Percentiles rank a stretch among this genome's conserved stretches.
phyloP scores from a whole-genome alignment of 2,329 filamentous ascomycete genomes.

The Elsinoe fawcettii region DNA sequence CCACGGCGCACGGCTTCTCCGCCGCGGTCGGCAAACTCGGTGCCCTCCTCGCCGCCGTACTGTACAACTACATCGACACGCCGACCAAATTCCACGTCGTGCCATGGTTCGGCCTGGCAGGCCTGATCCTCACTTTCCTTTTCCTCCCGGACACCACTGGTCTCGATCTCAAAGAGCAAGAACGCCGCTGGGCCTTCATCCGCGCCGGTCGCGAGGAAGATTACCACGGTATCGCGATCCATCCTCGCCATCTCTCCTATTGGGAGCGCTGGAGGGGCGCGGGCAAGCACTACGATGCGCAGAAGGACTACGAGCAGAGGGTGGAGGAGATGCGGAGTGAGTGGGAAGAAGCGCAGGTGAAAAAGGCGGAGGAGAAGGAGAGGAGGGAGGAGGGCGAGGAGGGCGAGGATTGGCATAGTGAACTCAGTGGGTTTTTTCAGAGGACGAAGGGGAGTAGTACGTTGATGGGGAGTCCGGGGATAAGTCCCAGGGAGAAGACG shows the following conservation, averaged over 20 bases:
- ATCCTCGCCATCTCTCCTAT: slow-evolving; percentile 76
- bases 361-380: slow-evolving; percentile 45
- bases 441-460: slow-evolving; percentile 33
- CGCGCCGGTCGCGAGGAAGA: slow-evolving; percentile 67
- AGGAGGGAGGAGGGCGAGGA: slow-evolving; percentile 32
- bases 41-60: slow-evolving; percentile 74
- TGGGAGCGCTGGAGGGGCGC: slow-evolving; percentile 78
- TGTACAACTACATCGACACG: slow-evolving; percentile 90
- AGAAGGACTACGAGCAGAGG: slow-evolving; percentile 74
- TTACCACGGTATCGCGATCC: slow-evolving; percentile 89
- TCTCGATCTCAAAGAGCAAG: slow-evolving; percentile 93
- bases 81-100: slow-evolving; percentile 85
- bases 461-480: background rate
- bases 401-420: slow-evolving; percentile 39
- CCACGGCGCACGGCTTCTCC: slow-evolving; percentile 90
- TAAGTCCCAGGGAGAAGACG: background rate
- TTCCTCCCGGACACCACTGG: slow-evolving; percentile 97
- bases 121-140: slow-evolving; percentile 71
- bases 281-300: slow-evolving; percentile 74
- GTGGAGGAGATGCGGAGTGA: slow-evolving; percentile 68
- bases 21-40: slow-evolving; percentile 84
- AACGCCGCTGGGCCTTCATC: slow-evolving; percentile 86
- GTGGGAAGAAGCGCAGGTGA: slow-evolving; percentile 49
- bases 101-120: slow-evolving; percentile 87
- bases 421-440: slow-evolving; percentile 48